phyloP scores from a whole-genome alignment of 1,284 basidiomycete species.

The Puccinia triticina region DNA sequence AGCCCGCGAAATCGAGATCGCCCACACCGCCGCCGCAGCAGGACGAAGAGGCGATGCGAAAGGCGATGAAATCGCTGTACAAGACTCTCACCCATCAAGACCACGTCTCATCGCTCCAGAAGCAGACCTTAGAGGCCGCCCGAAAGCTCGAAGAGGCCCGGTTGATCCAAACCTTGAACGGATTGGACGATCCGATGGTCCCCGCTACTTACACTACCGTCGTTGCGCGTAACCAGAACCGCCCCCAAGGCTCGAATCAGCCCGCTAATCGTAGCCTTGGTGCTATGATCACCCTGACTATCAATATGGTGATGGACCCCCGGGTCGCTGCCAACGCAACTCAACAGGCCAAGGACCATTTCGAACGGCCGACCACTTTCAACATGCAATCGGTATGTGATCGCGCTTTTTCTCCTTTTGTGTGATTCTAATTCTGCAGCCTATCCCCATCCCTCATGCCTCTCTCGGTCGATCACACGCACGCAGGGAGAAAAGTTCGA shows the following conservation, averaged over 20 bases:
- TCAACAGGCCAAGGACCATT: not conserved
- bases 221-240: not conserved
- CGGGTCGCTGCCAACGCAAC: not conserved
- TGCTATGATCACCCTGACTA: constrained; percentile 5
- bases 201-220: not conserved
- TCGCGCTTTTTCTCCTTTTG: not conserved
- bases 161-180: not conserved
- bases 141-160: not conserved
- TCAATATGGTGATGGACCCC: constrained; percentile 35
- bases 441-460: not conserved
- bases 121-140: not conserved
- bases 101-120: not conserved
- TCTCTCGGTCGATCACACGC: not conserved
- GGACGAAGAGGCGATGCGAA: not conserved
- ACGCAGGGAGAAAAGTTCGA: constrained; percentile 31
- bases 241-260: not conserved
- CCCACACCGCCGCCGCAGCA: constrained; percentile 28
- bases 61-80: not conserved
- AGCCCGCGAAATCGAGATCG: constrained; percentile 16
- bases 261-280: not conserved
- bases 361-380: not conserved
- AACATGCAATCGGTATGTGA: constrained; percentile 21
- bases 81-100: not conserved
- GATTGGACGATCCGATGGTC: not conserved
- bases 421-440: not conserved